Base-by-base conservation (phyloP, 257 asterid species). In the Przewalskia tangutica region DNA sequence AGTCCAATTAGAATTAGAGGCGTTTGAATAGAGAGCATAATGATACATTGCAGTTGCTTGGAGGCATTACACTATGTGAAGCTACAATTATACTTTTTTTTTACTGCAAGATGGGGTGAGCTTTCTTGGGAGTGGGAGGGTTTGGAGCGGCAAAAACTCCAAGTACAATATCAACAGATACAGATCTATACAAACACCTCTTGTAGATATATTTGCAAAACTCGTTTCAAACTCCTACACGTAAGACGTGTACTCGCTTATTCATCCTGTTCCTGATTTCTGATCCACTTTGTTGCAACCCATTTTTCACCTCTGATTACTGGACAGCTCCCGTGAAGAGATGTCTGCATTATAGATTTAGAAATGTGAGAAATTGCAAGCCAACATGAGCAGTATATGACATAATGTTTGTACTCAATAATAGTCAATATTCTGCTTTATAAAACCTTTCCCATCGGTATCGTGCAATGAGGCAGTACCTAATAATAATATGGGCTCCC, bases 281-380 rank as follows among this genome's bases (percentile, higher is more conserved):
- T 93, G 83, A 94, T 90, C 99, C 99, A 96, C 86, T 96, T 96
- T 10, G 98, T 96, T 42, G 98, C 99, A 20, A 96, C 99, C 99
- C 99, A 96, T 89, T 94, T 96, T 89, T 93, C 89, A 67, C 99
- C 98, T 89, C 81, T 86, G 88, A 88, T 87, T 55, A 94, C 99
- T 6, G 98, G 93, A 83, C 99, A 96, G 89, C 99, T 96, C 86
- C 99, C 99, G 81, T 94, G 98, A 56, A 92, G 92, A 75, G 99
- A 94, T 40, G 87, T 82, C 99, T 95, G 94, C 86, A 81, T 8
- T 75, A 27, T 32, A 36, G 6, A 68, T 77, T 51, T 46, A 71
- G 12, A 46, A 71, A 46, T 46, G 78, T 11, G 40, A 71, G 56
- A 2, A 71, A 44, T 7, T 54, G 55, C 64, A 79, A 80, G 60